These are phyloP conservation scores for Lentinula sp. DNA, from an alignment of 768 basidiomycete species.

Conservation along the genomic window DNA sequence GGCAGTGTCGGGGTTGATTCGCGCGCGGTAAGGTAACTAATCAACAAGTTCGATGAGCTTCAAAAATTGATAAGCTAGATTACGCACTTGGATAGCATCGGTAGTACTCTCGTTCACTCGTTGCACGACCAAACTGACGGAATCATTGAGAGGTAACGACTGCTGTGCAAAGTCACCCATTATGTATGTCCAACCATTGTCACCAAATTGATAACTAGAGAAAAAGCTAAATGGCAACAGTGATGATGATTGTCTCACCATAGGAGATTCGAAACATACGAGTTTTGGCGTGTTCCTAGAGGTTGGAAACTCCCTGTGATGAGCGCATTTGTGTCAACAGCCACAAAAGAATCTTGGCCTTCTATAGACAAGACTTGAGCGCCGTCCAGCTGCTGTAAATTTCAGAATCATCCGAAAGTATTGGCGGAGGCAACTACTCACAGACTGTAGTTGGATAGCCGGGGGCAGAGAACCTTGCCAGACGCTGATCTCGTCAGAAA, in stretches of 20 bases:
- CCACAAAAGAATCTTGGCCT: slow-evolving; percentile 24
- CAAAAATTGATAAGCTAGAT: neutral
- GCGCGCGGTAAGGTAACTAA: slow-evolving; percentile 31
- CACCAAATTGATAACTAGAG: slow-evolving; percentile 9
- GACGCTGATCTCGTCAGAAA: slow-evolving; percentile 22
- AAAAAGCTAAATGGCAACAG: slow-evolving; percentile 5
- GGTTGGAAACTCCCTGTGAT: slow-evolving; percentile 28
- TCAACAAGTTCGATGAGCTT: neutral
- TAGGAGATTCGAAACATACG: slow-evolving; percentile 24
- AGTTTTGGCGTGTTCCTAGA: slow-evolving; percentile 28
- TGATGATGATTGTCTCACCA: slow-evolving; percentile 11
- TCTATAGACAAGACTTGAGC: slow-evolving; percentile 28
- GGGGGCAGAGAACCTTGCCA: slow-evolving; percentile 24
- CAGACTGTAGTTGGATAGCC: slow-evolving; percentile 27
- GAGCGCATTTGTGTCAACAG: slow-evolving; percentile 26
- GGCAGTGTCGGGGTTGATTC: slow-evolving; percentile 19
- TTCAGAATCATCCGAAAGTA: neutral
- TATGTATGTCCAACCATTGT: slow-evolving; percentile 9
- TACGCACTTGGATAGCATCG: slow-evolving; percentile 23
- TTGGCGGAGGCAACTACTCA: slow-evolving; percentile 17
- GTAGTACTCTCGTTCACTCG: slow-evolving; percentile 15
- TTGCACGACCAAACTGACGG: slow-evolving; percentile 23
- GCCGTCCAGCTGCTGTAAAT: slow-evolving; percentile 21
- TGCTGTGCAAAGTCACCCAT: slow-evolving; percentile 27
- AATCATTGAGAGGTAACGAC: slow-evolving; percentile 26